phyloP scores from a whole-genome alignment of 352 stramenopile species.

The Globisporangium camurandrum region DNA sequence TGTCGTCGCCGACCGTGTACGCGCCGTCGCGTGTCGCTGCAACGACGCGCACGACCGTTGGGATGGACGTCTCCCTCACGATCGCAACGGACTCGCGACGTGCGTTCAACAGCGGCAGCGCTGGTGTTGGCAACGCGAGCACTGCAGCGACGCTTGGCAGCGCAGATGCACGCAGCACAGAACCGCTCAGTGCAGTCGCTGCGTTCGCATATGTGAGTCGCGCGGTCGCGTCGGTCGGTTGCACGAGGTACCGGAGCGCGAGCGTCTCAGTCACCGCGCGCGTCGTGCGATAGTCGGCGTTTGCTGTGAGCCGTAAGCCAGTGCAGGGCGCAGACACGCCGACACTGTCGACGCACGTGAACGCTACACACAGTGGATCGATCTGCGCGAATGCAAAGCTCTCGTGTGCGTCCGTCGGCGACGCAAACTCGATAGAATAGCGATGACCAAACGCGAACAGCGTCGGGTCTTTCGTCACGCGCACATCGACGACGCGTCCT shows the following conservation, averaged over 20 bases:
- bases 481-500: slow-evolving; percentile 28
- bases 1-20: slow-evolving; percentile 57
- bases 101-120: slow-evolving; percentile 1
- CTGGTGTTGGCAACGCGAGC: slow-evolving; percentile 22
- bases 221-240: slow-evolving; percentile 23
- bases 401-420: slow-evolving; percentile 23
- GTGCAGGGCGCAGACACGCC: slow-evolving; percentile 24
- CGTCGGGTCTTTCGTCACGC: slow-evolving; percentile 38
- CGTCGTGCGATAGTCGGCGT: slow-evolving; percentile 32
- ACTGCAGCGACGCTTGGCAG: slow-evolving; percentile 20
- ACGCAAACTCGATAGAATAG: slow-evolving; percentile 46
- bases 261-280: slow-evolving; percentile 31
- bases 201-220: slow-evolving; percentile 22
- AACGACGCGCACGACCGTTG: slow-evolving; percentile 29
- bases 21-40: slow-evolving; percentile 30
- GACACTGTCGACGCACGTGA: slow-evolving; percentile 35
- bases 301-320: slow-evolving; percentile 27
- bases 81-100: slow-evolving; percentile 19
- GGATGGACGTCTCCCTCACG: slow-evolving; percentile 25
- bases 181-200: slow-evolving; percentile 20
- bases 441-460: slow-evolving; percentile 23
- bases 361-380: slow-evolving; percentile 26
- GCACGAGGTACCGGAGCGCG: slow-evolving; percentile 49
- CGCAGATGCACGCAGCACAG: slow-evolving; percentile 35
- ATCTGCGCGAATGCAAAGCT: slow-evolving; percentile 18